Conservation (phyloP, 2,329 filamentous ascomycete species). For the Xylaria digitata region DNA sequence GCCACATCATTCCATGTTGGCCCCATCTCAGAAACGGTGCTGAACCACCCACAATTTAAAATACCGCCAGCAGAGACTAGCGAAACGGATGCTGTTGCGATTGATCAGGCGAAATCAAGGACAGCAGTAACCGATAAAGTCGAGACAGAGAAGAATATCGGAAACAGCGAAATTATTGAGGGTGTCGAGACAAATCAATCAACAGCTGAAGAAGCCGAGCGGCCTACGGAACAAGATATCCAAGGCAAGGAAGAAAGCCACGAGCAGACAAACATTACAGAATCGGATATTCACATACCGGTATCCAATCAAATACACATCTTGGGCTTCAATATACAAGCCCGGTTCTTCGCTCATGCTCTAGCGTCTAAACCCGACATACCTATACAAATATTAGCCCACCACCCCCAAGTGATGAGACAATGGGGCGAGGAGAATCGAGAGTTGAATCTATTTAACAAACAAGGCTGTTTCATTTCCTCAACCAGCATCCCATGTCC, state of each 20-base stretch:
- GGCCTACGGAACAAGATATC: background rate
- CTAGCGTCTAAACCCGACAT: conserved; percentile 68
- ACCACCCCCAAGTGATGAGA: conserved; percentile 57
- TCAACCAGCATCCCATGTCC: conserved; percentile 42
- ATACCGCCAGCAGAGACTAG: background rate
- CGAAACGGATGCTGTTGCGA: background rate
- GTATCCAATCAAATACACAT: conserved; percentile 63
- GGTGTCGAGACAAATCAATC: background rate
- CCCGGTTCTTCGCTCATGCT: conserved; percentile 73
- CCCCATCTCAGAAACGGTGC: background rate
- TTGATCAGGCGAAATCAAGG: background rate
- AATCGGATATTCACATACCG: background rate
- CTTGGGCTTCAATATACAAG: conserved; percentile 72
- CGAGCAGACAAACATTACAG: background rate
- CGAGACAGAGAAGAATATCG: background rate
- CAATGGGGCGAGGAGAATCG: conserved; percentile 60
- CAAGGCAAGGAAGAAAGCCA: background rate
- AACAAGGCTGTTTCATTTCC: conserved; percentile 52
- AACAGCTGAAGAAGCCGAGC: background rate
- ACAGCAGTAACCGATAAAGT: background rate
- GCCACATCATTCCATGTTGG: conserved; percentile 1
- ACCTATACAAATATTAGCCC: conserved; percentile 72
- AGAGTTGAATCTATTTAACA: conserved; percentile 59
- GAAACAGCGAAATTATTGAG: background rate
- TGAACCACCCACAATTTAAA: background rate